Base-by-base conservation (phyloP, 2,329 filamentous ascomycete species). In the Pseudodiploospora longispora region DNA sequence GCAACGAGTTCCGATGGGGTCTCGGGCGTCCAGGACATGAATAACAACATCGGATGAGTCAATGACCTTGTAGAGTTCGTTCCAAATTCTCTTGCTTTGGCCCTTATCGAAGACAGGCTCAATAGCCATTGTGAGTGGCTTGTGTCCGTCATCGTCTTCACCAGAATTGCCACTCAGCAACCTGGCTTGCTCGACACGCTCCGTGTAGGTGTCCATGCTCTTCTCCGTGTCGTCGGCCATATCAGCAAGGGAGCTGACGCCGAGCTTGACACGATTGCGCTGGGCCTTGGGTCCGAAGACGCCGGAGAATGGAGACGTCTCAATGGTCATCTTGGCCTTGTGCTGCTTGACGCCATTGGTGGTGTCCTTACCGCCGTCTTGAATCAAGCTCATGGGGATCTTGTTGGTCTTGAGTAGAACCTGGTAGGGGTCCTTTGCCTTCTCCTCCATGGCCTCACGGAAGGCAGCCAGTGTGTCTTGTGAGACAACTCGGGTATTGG, bases 331-430 rank as follows among this genome's bases (percentile, higher is more conserved):
- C 73, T 95, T 97, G 34, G 91, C 91, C 60, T 86, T 78, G 66
- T 97, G 91, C 63, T 95, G 82, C 69, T 95, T 94, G 46, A 95
- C 65, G 0, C 90, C 91, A 57, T 95, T 91, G 55, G 83, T 78
- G 38, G 58, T 62, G 46, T 65, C 82, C 76, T 83, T 75, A 43
- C 78, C 75, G 44, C 78, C 79, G 58, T 97, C 91, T 49, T 82
- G 78, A 60, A 98, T 95, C 63, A 98, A 70, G 54, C 82, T 91
- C 88, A 98, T 91, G 35, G 93, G 93, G 40, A 98, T 76, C 71
- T 97, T 97, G 68, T 97, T 97, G 54, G 86, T 85, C 72, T 96
- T 96, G 52, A 98, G 74, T n/a, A 97, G 78, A 48, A 95, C 93
- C 48, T 86, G 84, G 65, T 95, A 96, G 0, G 93, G 93, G 59